These are phyloP conservation scores for Sistotremastrum suecicum DNA, from an alignment of 768 basidiomycete genomes.

Conservation along the genomic window DNA sequence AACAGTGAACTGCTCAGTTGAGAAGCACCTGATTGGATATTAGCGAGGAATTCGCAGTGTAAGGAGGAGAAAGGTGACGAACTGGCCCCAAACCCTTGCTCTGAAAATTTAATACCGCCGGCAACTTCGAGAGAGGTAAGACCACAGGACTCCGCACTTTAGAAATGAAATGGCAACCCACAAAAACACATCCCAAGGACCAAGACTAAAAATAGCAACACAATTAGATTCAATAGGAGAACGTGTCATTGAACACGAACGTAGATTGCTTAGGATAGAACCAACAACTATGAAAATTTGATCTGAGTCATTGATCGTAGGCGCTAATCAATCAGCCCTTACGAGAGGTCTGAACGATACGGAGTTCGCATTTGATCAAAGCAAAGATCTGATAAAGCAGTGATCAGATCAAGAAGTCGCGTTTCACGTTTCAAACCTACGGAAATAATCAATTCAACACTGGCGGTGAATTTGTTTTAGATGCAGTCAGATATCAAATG, in stretches of 20 bases:
- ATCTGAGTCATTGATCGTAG: background rate
- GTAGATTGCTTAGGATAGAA: constrained; percentile 65
- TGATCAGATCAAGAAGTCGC: background rate
- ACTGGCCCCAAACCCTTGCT: constrained; percentile 70
- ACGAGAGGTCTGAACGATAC: constrained; percentile 72
- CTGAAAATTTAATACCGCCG: constrained; percentile 62
- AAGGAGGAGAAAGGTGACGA: constrained; percentile 15
- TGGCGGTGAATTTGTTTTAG: constrained; percentile 7
- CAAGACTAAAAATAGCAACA: constrained; percentile 49
- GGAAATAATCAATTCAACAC: constrained; percentile 54
- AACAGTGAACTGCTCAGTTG: constrained; percentile 67
- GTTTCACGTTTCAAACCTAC: constrained; percentile 26
- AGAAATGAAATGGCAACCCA: too few species aligned
- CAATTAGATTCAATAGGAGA: background rate
- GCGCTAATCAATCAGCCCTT: constrained; percentile 9
- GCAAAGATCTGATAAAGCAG: constrained; percentile 47
- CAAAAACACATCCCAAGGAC: constrained; percentile 84
- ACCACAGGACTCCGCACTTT: too few species aligned
- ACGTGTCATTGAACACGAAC: constrained; percentile 24
- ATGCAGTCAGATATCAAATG: background rate
- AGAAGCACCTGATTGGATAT: constrained; percentile 35
- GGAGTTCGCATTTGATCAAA: constrained; percentile 65
- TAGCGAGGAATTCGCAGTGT: constrained; percentile 7
- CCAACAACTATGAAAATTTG: constrained; percentile 47
- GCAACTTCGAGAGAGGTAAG: constrained; percentile 24